phyloP scores from a whole-genome alignment of 768 basidiomycete species.

The Termitomyces sp. region DNA sequence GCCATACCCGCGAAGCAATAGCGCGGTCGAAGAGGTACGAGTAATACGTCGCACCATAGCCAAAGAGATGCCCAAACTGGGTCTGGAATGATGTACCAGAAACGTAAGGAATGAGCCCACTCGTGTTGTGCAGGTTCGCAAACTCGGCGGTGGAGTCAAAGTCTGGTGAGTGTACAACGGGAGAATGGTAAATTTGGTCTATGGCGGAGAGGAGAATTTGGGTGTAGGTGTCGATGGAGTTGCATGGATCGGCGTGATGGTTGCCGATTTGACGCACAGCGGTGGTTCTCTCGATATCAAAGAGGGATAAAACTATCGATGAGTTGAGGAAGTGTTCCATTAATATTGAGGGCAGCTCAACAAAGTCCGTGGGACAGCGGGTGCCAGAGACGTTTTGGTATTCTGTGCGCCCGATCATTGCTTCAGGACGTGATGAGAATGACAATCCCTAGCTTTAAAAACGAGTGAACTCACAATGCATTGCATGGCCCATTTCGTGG shows the following conservation, averaged over 20 bases:
- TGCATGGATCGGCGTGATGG: slow-evolving; percentile 72
- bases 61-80: slow-evolving; percentile 92
- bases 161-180: slow-evolving; percentile 42
- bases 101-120: slow-evolving; percentile 82
- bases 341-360: slow-evolving; percentile 94
- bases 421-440: slow-evolving; percentile 34
- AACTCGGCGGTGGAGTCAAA: slow-evolving; percentile 77
- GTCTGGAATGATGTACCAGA: slow-evolving; percentile 90
- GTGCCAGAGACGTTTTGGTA: slow-evolving; percentile 98
- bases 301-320: slow-evolving; percentile 75
- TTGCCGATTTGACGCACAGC: slow-evolving; percentile 48
- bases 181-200: slow-evolving; percentile 89
- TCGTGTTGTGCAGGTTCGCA: slow-evolving; percentile 55
- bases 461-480: slow-evolving; percentile 78
- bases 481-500: slow-evolving; percentile 99
- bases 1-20: slow-evolving; percentile 92
- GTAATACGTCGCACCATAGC: slow-evolving; percentile 97
- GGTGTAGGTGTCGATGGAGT: slow-evolving; percentile 82
- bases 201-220: slow-evolving; percentile 87
- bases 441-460: neutral
- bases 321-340: slow-evolving; percentile 98
- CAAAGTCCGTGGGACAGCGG: slow-evolving; percentile 96
- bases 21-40: slow-evolving; percentile 96
- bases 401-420: slow-evolving; percentile 96
- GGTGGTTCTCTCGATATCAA: slow-evolving; percentile 51